Base-by-base conservation (phyloP, 306 rosid genomes). In the Cucumis sativus region DNA sequence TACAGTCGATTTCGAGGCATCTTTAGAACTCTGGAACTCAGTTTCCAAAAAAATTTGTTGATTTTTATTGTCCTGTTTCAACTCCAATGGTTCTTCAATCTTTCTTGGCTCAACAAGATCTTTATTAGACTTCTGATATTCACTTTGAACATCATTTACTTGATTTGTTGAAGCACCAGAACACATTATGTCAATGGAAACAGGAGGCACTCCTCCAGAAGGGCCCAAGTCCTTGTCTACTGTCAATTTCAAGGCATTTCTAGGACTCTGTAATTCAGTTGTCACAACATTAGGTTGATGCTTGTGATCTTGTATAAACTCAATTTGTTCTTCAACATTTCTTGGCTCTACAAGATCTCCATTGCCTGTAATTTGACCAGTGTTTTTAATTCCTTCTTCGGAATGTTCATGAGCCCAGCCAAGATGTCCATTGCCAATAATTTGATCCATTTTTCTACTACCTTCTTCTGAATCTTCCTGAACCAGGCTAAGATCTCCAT, bases 121-220 rank as follows among this genome's bases (percentile, higher is more conserved):
- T 16, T 7, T 78, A 12, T 55, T 28, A 68, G 43, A 79, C 28
- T 25, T 45, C 56, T 60, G 57, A 51, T 21, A 43, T 79, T 74
- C 81, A 70, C 74, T 80, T 75, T 65, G 75, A 25, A n/a, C 47
- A 10, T 10, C 52, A 75, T 25, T 41, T 70, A n/a, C 17, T 40
- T 40, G 54, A 40, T n/a, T 67, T 8, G 40, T 9, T 67, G 52
- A 40, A 15, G 30, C 54, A 10, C 40, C 54, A n/a, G 52, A 39
- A 40, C 54, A 1, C 1, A 64, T 64, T 35, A 10, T 67, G 54
- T 40, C 54, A 67, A 1, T 67, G 54, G 60, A 23, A 71, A 15
- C 76, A 25, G 15, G 57, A 15, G 84, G 72, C 15, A 67, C 82
- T 10, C 79, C 80, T 15, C 81, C 88, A 56, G 83, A 84, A 33